These are phyloP conservation scores for Podospora tetraspora DNA, from an alignment of 495 filamentous ascomycete species.

Conservation along the genomic window DNA sequence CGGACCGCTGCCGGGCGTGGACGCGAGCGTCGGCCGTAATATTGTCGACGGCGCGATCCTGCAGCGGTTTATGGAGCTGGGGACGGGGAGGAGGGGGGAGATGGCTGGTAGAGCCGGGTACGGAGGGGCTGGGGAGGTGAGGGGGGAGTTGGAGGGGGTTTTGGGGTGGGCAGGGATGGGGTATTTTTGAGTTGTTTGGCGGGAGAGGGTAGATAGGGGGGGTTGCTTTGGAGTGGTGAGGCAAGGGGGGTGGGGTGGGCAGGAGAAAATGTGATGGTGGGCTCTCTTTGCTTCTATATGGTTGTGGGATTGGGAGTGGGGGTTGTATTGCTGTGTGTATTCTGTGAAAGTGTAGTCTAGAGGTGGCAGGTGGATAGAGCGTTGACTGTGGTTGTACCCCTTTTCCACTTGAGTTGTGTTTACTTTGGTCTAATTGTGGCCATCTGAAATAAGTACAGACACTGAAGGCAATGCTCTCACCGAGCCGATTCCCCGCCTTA, in stretches of 20 bases:
- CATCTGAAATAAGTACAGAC: too few species aligned
- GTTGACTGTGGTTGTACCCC: background rate
- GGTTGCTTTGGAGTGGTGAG: background rate
- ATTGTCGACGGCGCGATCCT: constrained; percentile 50
- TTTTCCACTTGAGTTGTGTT: background rate
- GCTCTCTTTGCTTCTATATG: background rate
- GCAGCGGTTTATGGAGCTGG: constrained; percentile 64
- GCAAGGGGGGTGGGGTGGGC: background rate
- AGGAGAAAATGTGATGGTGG: background rate
- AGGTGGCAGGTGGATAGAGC: background rate
- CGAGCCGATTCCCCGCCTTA: too few species aligned
- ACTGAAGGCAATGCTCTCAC: too few species aligned
- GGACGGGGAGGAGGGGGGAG: constrained; percentile 61
- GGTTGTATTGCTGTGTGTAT: background rate
- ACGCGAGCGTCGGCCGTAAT: constrained; percentile 43
- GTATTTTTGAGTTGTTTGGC: constrained; percentile 25
- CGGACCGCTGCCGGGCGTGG: constrained; percentile 36
- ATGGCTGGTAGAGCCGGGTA: constrained; percentile 56
- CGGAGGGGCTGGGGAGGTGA: constrained; percentile 37
- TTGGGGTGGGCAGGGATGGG: constrained; percentile 32
- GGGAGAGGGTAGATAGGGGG: too few species aligned
- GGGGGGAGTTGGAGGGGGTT: constrained; percentile 31
- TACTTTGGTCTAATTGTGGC: background rate
- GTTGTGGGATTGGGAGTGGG: background rate
- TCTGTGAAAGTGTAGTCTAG: background rate